Evolutionary conservation across 139 green algal species (phyloP).

Genomic region (Zygnema circumcarinatum): DNA sequence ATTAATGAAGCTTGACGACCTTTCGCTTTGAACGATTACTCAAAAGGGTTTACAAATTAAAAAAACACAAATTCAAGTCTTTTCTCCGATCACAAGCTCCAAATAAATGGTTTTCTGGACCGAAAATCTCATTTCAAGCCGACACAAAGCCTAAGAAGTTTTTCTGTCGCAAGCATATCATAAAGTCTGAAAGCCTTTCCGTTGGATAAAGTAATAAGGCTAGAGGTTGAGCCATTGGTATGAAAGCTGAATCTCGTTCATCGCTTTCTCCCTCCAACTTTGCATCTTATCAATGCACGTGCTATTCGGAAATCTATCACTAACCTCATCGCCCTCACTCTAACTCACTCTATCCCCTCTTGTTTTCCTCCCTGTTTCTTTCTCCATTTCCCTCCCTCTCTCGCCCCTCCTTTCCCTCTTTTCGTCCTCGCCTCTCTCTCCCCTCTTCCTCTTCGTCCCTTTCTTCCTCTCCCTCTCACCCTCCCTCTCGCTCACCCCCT

Average conservation of each 20-base stretch:
- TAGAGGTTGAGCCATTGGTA: background rate
- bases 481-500: background rate
- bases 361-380: background rate
- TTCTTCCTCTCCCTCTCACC: background rate
- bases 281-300: constrained; percentile 6
- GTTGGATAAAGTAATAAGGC: background rate
- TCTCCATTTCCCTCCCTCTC: background rate
- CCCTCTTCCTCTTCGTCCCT: background rate
- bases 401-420: constrained; percentile 10
- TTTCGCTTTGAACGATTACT: too few relatives aligned
- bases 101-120: too few relatives aligned
- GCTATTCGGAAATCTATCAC: background rate
- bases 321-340: background rate
- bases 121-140: too few relatives aligned
- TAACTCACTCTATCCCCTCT: background rate
- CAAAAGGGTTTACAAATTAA: too few relatives aligned
- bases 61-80: too few relatives aligned
- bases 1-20: too few relatives aligned
- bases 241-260: background rate
- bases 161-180: background rate
- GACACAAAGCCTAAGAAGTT: background rate
- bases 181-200: background rate
- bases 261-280: background rate
- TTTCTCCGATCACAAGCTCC: too few relatives aligned
- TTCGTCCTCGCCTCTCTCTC: background rate